Conservation (phyloP, 2,329 filamentous ascomycete genomes). For the Cercospora sp. region DNA sequence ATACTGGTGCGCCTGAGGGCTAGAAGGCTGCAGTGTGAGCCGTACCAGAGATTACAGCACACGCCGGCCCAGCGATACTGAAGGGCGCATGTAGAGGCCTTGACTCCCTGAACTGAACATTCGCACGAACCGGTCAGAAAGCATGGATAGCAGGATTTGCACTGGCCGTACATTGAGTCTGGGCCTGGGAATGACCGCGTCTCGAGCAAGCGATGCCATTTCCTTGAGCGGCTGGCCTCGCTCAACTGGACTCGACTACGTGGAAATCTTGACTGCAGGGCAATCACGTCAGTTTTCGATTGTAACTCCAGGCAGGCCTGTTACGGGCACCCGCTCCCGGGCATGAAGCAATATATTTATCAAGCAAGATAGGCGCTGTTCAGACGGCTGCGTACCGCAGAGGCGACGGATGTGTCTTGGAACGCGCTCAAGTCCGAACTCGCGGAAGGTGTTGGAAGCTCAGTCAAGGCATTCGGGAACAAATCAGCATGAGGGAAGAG, state of each 20-base stretch:
- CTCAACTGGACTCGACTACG: no score
- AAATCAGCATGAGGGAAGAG: not conserved
- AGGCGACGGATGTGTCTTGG: not conserved
- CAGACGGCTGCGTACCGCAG: not conserved
- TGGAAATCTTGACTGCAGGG: no score
- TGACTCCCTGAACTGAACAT: not conserved
- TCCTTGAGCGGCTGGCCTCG: no score
- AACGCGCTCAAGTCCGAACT: not conserved
- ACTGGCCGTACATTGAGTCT: not conserved
- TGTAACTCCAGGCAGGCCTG: not conserved
- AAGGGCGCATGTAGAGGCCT: not conserved
- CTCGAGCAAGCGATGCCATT: not conserved
- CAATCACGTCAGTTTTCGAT: no score
- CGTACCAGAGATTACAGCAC: not conserved
- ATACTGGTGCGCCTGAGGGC: conserved; percentile 47
- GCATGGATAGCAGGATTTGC: not conserved
- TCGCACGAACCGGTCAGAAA: not conserved
- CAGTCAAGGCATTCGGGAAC: not conserved
- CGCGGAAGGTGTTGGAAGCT: not conserved
- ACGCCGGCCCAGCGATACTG: not conserved
- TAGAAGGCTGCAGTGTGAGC: not conserved
- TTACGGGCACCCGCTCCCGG: not conserved
- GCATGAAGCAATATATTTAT: not conserved
- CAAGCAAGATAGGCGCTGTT: not conserved
- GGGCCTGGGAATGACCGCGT: not conserved